Evolutionary conservation across 805 yeast genomes (phyloP).

Genomic region (Cyberlindnera americana): DNA sequence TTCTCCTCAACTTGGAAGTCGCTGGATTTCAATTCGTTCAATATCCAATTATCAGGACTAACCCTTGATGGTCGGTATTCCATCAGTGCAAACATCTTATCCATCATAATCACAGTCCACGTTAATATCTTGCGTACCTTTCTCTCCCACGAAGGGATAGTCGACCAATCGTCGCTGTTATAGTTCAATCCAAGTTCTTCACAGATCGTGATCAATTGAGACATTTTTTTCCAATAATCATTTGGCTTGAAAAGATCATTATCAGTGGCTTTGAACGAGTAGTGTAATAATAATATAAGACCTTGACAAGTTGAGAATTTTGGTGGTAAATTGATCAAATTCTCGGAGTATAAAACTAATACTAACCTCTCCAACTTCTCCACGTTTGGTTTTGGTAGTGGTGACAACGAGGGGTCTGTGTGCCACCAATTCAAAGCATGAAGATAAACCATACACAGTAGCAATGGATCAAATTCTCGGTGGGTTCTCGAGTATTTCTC

Average conservation of each 20-base stretch:
- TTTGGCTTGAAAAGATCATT: constrained; percentile 15
- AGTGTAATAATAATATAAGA: constrained; percentile 32
- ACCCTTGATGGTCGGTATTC: constrained; percentile 28
- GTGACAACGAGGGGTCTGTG: constrained; percentile 14
- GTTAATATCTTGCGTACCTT: constrained; percentile 24
- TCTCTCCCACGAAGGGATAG: constrained; percentile 30
- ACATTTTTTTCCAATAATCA: constrained; percentile 23
- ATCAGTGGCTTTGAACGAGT: constrained; percentile 14
- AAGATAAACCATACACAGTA: constrained; percentile 27
- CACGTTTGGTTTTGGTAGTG: constrained; percentile 19
- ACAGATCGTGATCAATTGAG: constrained; percentile 22
- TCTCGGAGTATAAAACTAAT: constrained; percentile 26
- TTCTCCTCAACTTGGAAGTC: constrained; percentile 23
- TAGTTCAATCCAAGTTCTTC: constrained; percentile 29
- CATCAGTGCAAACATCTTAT: constrained; percentile 27
- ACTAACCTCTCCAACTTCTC: constrained; percentile 28
- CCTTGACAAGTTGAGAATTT: constrained; percentile 39
- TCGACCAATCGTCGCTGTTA: constrained; percentile 25
- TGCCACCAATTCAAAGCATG: constrained; percentile 29
- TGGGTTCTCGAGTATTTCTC: constrained; percentile 30
- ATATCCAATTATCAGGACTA: constrained; percentile 25
- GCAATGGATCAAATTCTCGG: constrained; percentile 30
- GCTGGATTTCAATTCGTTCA: constrained; percentile 17
- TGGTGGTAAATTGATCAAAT: constrained; percentile 25
- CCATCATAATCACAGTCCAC: constrained; percentile 27